Conservation (phyloP, 1,284 basidiomycete genomes). For the Anthracocystis walkeri region DNA sequence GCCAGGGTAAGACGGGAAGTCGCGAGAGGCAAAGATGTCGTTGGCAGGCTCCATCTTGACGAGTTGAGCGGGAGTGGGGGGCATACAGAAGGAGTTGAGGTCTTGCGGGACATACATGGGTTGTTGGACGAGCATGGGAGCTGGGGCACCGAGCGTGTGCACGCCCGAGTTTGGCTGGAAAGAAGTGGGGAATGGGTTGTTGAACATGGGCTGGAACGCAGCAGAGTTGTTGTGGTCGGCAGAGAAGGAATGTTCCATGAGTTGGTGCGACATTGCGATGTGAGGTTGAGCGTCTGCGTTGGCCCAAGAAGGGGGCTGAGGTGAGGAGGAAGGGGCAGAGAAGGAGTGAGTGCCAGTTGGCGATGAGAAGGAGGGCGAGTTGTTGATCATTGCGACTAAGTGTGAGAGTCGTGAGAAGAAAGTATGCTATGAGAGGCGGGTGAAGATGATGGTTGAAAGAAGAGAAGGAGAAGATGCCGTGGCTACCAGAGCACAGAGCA, state of each 20-base stretch:
- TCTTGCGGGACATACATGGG: constrained; percentile 30
- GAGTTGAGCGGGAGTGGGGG: constrained; percentile 18
- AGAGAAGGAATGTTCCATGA: constrained; percentile 22
- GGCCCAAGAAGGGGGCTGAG: constrained; percentile 21
- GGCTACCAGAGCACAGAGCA: constrained; percentile 42
- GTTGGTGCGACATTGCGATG: constrained; percentile 12
- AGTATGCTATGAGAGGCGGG: background rate
- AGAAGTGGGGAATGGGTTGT: constrained; percentile 7
- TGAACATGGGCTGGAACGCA: constrained; percentile 29
- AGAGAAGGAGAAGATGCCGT: constrained; percentile 10
- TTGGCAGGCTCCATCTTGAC: constrained; percentile 36
- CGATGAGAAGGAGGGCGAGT: constrained; percentile 31
- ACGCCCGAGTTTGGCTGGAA: constrained; percentile 17
- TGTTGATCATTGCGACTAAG: constrained; percentile 28
- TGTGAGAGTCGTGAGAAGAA: background rate
- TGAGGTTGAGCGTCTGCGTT: constrained; percentile 19
- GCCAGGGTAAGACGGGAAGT: constrained; percentile 16
- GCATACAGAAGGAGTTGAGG: constrained; percentile 35
- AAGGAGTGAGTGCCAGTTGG: constrained; percentile 15
- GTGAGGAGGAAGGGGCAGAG: constrained; percentile 33
- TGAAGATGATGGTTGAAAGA: background rate
- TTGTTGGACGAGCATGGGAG: constrained; percentile 21
- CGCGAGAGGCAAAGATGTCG: constrained; percentile 27
- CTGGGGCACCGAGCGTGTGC: constrained; percentile 1
- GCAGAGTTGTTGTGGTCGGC: constrained; percentile 17